These are phyloP conservation scores for Hamamelis virginiana DNA, from an alignment of 164 flowering plant genomes.

Conservation along the genomic window DNA sequence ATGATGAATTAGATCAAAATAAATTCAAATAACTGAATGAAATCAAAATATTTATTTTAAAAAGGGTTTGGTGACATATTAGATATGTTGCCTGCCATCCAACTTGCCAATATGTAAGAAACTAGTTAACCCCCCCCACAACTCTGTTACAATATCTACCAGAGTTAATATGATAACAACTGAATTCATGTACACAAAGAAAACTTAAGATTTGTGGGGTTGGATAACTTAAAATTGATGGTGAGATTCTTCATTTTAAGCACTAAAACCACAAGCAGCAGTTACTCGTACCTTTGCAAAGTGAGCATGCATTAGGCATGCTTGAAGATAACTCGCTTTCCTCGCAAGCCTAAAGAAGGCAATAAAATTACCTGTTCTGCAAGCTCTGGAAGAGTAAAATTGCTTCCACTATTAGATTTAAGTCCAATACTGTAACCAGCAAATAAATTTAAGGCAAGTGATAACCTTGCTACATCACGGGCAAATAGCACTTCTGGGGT, in stretches of 20 bases:
- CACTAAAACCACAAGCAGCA: neutral
- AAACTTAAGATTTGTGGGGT: neutral
- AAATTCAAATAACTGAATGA: no score
- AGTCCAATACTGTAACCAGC: neutral
- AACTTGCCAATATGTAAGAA: neutral
- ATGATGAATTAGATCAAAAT: no score
- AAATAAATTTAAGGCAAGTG: neutral
- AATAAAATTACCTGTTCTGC: constrained; percentile 88
- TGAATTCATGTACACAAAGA: neutral
- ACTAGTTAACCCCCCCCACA: neutral
- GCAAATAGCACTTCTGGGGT: constrained; percentile 88
- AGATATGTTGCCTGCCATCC: neutral
- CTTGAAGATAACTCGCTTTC: constrained; percentile 91
- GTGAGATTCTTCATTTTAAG: neutral
- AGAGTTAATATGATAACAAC: neutral
- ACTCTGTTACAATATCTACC: neutral
- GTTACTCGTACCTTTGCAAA: constrained; percentile 75
- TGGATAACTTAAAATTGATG: neutral
- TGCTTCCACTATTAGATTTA: constrained; percentile 15
- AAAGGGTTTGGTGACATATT: no score
- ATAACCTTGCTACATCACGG: constrained; percentile 94
- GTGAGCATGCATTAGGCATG: constrained; percentile 99
- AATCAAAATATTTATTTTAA: no score
- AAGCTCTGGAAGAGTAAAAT: constrained; percentile 62
- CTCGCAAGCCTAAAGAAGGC: constrained; percentile 89